Evolutionary conservation across 805 yeast species (phyloP), one percentile per base, ranked within the genome.

Genomic region (Suhomyces sp.): DNA sequence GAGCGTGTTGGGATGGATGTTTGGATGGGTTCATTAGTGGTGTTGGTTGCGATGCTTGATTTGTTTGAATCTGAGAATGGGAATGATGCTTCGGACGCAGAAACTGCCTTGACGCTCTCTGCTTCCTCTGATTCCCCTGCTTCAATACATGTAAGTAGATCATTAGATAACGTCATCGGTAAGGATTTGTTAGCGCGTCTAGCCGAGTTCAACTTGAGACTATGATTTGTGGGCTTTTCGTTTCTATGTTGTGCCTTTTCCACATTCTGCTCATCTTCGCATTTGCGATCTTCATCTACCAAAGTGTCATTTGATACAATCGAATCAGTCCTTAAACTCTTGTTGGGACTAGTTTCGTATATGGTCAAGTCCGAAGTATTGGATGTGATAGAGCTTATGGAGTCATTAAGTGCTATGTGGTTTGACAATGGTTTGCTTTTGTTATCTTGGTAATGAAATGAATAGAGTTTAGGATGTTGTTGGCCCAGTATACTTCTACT

Each of bases 221-320:
- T 59, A 5, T 57, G 52, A n/a, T 49, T 50, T 53, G 43, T 51
- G 43, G 49, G 25, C 44, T 43, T 31, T 6, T 31, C 43, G 12
- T 15, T 19, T 9, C 39, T 46, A 20, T 21, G 44, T 44, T 44
- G 44, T 21, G 5, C 22, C 17, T 20, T 39, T 20, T 46, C 35
- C 7, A 12, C 27, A n/a, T 17, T 27, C 17, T 20, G 12, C 22
- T 45, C 35, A 13, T 35, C 40, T 9, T 37, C 41, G 22, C 41
- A 19, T 19, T 37, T 37, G 21, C 9, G 5, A 19, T 29, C 50
- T 3, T 60, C 68, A n/a, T 67, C 71, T 13, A 69, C 70, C 39
- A 70, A 53, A 3, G 74, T 70, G 13, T 68, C 73, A 1, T 69
- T 63, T n/a, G 72, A 67, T 9, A 56, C 29, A 20, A 58, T 54